Conservation (phyloP, 1,139 yeast genomes). For the Scheffersomyces segobiensis region DNA sequence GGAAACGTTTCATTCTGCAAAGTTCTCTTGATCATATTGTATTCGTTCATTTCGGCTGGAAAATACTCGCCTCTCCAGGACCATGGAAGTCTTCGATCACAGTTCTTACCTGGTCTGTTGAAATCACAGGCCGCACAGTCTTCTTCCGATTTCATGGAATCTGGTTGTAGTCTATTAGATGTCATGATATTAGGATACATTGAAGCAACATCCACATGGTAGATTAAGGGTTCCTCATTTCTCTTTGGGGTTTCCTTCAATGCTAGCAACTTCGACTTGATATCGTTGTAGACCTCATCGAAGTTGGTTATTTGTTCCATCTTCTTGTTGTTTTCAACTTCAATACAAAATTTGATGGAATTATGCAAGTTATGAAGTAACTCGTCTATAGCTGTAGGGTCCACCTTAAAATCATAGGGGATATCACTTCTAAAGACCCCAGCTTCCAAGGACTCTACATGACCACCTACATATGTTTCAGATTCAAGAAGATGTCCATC, state of each 20-base stretch:
- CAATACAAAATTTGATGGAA: conserved; percentile 80
- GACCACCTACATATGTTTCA: conserved; percentile 99
- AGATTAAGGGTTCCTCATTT: conserved; percentile 79
- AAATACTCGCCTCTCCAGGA: conserved; percentile 97
- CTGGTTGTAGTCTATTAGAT: conserved; percentile 95
- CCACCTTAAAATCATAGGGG: conserved; percentile 71
- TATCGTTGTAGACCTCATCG: conserved; percentile 66
- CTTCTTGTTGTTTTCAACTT: conserved; percentile 74
- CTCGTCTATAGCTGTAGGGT: conserved; percentile 81
- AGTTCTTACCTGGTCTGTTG: conserved; percentile 89
- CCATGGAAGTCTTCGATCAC: conserved; percentile 94
- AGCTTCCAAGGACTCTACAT: conserved; percentile 95
- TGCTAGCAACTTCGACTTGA: conserved; percentile 54
- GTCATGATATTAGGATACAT: conserved; percentile 99
- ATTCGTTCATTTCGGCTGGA: conserved; percentile 91
- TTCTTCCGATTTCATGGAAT: conserved; percentile 92
- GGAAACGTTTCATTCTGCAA: conserved; percentile 80
- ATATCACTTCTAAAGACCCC: conserved; percentile 96
- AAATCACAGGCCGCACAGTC: conserved; percentile 98
- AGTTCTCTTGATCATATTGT: conserved; percentile 84
- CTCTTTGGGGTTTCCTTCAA: conserved; percentile 65
- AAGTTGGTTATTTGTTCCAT: conserved; percentile 77
- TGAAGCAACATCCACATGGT: conserved; percentile 98
- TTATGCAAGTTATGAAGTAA: conserved; percentile 69
- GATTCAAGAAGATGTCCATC: conserved; percentile 92